Evolutionary conservation across 768 basidiomycete genomes (phyloP).

Genomic region (Leccinum imitatum): DNA sequence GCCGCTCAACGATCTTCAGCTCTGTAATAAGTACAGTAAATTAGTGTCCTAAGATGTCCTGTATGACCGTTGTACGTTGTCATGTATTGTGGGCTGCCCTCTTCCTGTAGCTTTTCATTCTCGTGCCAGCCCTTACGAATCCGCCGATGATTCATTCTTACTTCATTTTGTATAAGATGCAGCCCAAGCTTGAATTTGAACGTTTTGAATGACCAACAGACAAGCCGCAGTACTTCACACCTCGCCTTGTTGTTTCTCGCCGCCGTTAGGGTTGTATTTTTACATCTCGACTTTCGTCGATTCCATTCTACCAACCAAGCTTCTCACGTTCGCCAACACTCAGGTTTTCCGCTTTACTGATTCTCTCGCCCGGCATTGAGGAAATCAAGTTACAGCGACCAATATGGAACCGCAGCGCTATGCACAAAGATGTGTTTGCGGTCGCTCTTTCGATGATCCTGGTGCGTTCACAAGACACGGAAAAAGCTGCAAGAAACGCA

Average conservation of each 20-base stretch:
- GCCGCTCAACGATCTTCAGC: neutral
- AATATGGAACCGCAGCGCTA: neutral
- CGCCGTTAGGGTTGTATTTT: too few relatives aligned
- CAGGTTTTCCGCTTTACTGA: too few relatives aligned
- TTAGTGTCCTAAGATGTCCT: neutral
- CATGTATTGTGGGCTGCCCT: neutral
- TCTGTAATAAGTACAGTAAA: neutral
- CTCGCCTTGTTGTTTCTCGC: too few relatives aligned
- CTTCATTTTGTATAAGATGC: too few relatives aligned
- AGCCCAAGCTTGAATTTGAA: too few relatives aligned
- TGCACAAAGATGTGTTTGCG: neutral
- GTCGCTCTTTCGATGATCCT: neutral
- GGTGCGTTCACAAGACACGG: neutral
- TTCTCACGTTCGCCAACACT: too few relatives aligned
- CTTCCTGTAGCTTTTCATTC: neutral
- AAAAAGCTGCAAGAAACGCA: neutral
- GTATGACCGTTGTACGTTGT: neutral
- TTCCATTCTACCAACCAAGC: too few relatives aligned
- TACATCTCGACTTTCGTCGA: too few relatives aligned
- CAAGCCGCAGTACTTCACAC: too few relatives aligned
- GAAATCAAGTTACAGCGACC: neutral
- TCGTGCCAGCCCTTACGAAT: neutral
- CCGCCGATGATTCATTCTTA: too few relatives aligned
- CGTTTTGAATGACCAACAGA: too few relatives aligned
- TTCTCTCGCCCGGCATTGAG: too few relatives aligned